Evolutionary conservation across 441 rosid genomes (phyloP).

Genomic region (Eutrema salsugineum): DNA sequence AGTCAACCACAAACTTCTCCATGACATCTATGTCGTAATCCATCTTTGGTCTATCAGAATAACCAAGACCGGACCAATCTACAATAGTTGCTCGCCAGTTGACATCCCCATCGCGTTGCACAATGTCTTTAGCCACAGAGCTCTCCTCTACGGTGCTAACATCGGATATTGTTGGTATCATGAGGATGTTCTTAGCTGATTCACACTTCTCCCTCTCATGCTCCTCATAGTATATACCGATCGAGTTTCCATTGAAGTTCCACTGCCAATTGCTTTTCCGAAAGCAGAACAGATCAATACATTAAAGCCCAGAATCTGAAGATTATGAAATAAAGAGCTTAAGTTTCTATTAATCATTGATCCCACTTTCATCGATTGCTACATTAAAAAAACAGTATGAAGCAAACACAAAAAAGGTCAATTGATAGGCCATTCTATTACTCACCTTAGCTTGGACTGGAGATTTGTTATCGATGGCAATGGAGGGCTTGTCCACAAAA

Average conservation of each 20-base stretch:
- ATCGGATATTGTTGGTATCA: slow-evolving; percentile 94
- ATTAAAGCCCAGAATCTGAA: not conserved
- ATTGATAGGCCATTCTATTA: not conserved
- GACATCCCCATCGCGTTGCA: slow-evolving; percentile 32
- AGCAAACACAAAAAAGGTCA: not conserved
- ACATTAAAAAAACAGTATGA: not conserved
- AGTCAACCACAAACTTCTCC: slow-evolving; percentile 86
- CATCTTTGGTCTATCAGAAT: slow-evolving; percentile 46
- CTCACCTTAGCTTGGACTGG: slow-evolving; percentile 47
- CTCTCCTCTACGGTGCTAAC: slow-evolving; percentile 97
- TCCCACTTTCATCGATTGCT: not conserved
- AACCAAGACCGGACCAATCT: slow-evolving; percentile 94
- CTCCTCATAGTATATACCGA: slow-evolving; percentile 72
- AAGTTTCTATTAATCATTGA: not conserved
- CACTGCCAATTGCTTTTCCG: slow-evolving; percentile 75
- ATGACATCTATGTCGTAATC: slow-evolving; percentile 79
- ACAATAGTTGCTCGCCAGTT: slow-evolving; percentile 47
- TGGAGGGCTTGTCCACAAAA: slow-evolving; percentile 39
- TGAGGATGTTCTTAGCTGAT: slow-evolving; percentile 58
- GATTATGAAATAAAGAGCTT: not conserved
- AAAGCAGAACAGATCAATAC: slow-evolving; percentile 24
- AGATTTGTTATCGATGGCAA: slow-evolving; percentile 35
- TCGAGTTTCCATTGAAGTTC: slow-evolving; percentile 61
- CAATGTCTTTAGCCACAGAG: slow-evolving; percentile 70
- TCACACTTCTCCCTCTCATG: slow-evolving; percentile 49